These are phyloP conservation scores for Sisymbrium irio DNA, from an alignment of 345 rosid genomes.

Conservation along the genomic window DNA sequence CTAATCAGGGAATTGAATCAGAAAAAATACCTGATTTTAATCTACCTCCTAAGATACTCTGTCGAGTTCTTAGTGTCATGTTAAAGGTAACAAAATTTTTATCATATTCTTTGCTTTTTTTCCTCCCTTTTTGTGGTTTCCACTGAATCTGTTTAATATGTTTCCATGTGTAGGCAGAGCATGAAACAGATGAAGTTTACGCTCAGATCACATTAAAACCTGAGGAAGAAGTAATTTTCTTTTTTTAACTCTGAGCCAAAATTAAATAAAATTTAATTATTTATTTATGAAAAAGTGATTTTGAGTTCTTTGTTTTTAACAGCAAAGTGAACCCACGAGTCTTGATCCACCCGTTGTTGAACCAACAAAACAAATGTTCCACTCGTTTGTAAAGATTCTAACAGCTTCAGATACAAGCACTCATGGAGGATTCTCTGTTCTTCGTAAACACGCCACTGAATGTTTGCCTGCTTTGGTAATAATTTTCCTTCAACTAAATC, in stretches of 20 bases:
- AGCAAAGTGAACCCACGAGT: constrained; percentile 68
- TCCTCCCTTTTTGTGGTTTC: neutral
- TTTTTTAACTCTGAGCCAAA: neutral
- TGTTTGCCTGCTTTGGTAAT: constrained; percentile 69
- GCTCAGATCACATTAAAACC: constrained; percentile 84
- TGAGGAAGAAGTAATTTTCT: constrained; percentile 53
- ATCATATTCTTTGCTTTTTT: neutral
- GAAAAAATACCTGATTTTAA: constrained; percentile 56
- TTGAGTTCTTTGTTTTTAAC: neutral
- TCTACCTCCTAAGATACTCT: constrained; percentile 80
- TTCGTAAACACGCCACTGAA: constrained; percentile 83
- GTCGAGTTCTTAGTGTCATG: constrained; percentile 58
- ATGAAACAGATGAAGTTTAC: constrained; percentile 86
- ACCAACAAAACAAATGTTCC: constrained; percentile 45
- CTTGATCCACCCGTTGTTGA: constrained; percentile 50
- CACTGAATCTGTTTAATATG: neutral
- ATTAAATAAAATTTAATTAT: neutral
- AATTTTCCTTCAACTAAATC: neutral
- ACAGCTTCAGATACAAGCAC: constrained; percentile 94
- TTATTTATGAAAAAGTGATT: neutral
- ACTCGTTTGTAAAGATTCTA: constrained; percentile 76
- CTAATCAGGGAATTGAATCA: constrained; percentile 60
- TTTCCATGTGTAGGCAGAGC: constrained; percentile 51
- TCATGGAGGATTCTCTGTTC: constrained; percentile 92
- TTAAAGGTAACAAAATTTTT: constrained; percentile 51